Base-by-base conservation (phyloP, 1,139 yeast genomes). In the Geotrichum siamense region DNA sequence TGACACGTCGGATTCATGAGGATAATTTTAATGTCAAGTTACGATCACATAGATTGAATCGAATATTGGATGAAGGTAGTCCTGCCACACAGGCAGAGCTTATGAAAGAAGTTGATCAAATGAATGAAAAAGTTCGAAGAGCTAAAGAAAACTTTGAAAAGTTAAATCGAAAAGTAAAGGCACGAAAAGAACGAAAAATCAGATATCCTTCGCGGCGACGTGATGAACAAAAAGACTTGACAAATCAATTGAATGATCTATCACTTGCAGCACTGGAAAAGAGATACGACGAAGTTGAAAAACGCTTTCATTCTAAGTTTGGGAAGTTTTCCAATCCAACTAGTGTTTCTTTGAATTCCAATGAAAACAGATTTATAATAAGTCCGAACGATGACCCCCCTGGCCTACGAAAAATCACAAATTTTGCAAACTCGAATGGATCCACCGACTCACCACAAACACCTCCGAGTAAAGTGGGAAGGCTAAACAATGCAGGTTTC, bases 1-100 rank as follows among this genome's bases (percentile, higher is more conserved):
- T 38, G 26, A 30, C 37, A 8, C 20, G 28, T 15, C 39, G 33
- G 35, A 43, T 46, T 16, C 45, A 46, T 21, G 46, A 49, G 4
- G 52, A 49, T 47, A 51, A 53, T 32, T 53, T 53, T 42, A 43
- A 49, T 26, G 41, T 51, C 25, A 53, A 53, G 37, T 45, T 53
- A 38, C 47, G 43, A 28, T 34, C 52, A 17, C 52, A 51, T 40
- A 51, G 48, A 45, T 39, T 53, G 30, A 44, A 47, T 32, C 51
- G 48, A 37, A 39, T 39, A 41, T 43, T 51, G 29, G 47, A 43
- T 19, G 45, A 43, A 22, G 39, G 44, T 8, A 34, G 39, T 22
- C 44, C 44, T 12, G 44, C 44, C 5, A 28, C 39, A 17, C 34
- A 38, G n/a, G 35, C 5, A 5, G 8, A 30, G 21, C 34, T 30